Evolutionary conservation across 192 early-diverging fungal species (phyloP).

Genomic region (Linnemannia exigua): DNA sequence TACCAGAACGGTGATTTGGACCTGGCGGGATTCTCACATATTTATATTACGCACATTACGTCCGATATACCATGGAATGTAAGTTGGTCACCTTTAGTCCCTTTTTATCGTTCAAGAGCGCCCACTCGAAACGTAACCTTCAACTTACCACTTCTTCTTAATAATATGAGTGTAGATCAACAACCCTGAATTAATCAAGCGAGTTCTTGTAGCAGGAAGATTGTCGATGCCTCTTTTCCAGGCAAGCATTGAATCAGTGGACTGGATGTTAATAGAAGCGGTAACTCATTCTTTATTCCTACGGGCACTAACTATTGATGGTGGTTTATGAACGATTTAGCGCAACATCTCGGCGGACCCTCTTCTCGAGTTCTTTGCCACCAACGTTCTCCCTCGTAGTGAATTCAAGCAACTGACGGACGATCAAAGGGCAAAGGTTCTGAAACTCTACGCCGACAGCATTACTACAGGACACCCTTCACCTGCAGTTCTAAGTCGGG

Average conservation of each 20-base stretch:
- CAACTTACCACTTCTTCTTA: not conserved
- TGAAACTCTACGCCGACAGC: conserved; percentile 40
- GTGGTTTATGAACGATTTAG: conserved; percentile 10
- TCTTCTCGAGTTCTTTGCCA: conserved; percentile 35
- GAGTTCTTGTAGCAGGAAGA: conserved; percentile 42
- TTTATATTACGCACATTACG: conserved; percentile 40
- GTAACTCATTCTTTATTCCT: too few relatives aligned
- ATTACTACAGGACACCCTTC: conserved; percentile 36
- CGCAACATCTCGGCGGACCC: conserved; percentile 42
- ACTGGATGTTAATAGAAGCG: too few relatives aligned
- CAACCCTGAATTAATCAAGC: conserved; percentile 38
- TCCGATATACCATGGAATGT: conserved; percentile 42
- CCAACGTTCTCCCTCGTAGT: conserved; percentile 30
- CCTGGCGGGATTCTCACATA: conserved; percentile 19
- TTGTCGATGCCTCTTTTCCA: conserved; percentile 49
- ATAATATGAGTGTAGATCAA: conserved; percentile 8
- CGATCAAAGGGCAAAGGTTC: conserved; percentile 37
- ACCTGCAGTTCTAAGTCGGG: not conserved
- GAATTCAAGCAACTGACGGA: conserved; percentile 28
- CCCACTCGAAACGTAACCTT: not conserved
- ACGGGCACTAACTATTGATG: not conserved
- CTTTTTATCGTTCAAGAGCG: not conserved
- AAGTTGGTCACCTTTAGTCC: not conserved
- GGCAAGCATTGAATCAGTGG: not conserved
- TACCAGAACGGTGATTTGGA: conserved; percentile 39